Percentiles rank a stretch among this genome's conserved stretches.
Conservation (phyloP, 306 rosid genomes). For the Urtica urens region DNA sequence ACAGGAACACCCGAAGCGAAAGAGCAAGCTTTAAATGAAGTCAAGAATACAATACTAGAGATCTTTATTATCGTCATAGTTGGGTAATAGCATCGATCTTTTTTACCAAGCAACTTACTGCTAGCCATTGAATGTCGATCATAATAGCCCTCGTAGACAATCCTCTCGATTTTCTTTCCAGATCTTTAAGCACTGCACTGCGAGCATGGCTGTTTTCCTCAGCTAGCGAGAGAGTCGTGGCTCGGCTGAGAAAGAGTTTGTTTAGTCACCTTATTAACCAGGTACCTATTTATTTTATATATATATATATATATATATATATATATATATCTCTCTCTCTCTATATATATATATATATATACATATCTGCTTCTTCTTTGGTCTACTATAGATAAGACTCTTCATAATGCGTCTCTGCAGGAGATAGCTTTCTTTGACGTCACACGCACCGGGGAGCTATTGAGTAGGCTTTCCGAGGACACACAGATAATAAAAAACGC, state of each 20-base stretch:
- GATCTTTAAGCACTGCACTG: constrained; percentile 41
- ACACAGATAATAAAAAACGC: constrained; percentile 78
- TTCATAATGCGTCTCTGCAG: constrained; percentile 22
- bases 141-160: no score
- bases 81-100: constrained; percentile 37
- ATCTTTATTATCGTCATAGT: constrained; percentile 42
- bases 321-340: no score
- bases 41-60: constrained; percentile 42
- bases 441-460: constrained; percentile 71
- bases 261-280: constrained; percentile 61
- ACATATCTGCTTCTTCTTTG: no score
- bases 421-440: constrained; percentile 79
- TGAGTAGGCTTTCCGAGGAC: constrained; percentile 80
- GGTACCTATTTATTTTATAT: no score
- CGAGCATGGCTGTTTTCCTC: constrained; percentile 74
- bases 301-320: no score
- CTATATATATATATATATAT: no score
- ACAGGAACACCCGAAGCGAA: constrained; percentile 36
- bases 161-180: constrained; percentile 14
- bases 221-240: constrained; percentile 71
- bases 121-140: background rate
- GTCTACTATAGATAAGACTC: no score
- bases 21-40: constrained; percentile 44
- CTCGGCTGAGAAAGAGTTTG: constrained; percentile 54
- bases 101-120: background rate